A percentile compares a stretch with the other conserved stretches of the same genome.
phyloP scores from a whole-genome alignment of 257 asterid species.

The Phtheirospermum japonicum region DNA sequence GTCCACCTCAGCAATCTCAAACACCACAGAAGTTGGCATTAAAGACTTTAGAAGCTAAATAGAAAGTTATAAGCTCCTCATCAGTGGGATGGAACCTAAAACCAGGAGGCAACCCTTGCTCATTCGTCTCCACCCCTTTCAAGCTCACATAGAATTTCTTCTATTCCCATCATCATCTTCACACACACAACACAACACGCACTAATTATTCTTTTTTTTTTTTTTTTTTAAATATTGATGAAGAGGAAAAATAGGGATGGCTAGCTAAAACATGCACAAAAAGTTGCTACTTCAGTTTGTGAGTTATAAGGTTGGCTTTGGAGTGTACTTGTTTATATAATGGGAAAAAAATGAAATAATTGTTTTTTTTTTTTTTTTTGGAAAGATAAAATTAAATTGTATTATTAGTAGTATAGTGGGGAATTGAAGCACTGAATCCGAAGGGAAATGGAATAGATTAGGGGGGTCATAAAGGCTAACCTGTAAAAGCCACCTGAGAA shows the following conservation, averaged over 20 bases:
- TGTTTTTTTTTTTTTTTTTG: too few species aligned
- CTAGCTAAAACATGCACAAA: conserved; percentile 6
- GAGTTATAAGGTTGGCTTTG: background rate
- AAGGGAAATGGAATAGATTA: conserved; percentile 32
- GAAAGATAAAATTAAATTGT: too few species aligned
- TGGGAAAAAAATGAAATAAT: background rate
- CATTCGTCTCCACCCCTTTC: conserved; percentile 42
- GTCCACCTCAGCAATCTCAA: conserved; percentile 65
- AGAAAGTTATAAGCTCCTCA: conserved; percentile 78
- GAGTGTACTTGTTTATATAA: conserved; percentile 21
- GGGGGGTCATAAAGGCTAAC: conserved; percentile 35
- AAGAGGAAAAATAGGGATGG: background rate
- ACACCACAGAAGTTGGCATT: conserved; percentile 44
- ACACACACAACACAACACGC: too few species aligned
- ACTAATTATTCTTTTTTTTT: too few species aligned
- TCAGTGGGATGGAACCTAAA: conserved; percentile 85
- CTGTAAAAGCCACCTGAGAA: conserved; percentile 60
- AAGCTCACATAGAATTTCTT: conserved; percentile 62
- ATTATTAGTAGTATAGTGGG: background rate
- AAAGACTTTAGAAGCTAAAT: conserved; percentile 69
- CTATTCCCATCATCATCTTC: conserved; percentile 66
- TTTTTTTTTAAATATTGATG: too few species aligned
- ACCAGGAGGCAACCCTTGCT: conserved; percentile 69
- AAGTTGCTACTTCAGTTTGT: too few species aligned
- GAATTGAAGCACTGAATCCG: conserved; percentile 49